A percentile compares a stretch with the other conserved stretches of the same genome.
phyloP scores from a whole-genome alignment of 1,284 basidiomycete species.

The Xerocomus cyaneibrunnescens region DNA sequence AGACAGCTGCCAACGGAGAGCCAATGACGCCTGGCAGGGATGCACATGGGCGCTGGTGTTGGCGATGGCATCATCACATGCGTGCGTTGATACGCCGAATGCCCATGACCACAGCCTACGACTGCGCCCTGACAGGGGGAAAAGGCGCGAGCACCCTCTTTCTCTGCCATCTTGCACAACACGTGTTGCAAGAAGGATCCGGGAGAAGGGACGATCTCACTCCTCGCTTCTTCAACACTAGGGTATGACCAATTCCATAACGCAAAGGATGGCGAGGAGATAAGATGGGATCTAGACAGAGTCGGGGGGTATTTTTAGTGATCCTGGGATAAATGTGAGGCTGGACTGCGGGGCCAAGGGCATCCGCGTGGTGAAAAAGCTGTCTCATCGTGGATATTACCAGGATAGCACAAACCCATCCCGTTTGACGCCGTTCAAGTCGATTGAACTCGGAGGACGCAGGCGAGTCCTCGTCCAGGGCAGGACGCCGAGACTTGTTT shows the following conservation, averaged over 20 bases:
- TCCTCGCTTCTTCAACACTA: slow-evolving; percentile 1
- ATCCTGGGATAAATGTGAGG: slow-evolving; percentile 1
- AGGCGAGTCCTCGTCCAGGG: background rate
- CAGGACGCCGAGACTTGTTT: slow-evolving; percentile 10
- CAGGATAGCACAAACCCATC: background rate
- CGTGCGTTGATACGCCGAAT: slow-evolving; percentile 7
- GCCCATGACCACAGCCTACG: slow-evolving; percentile 1
- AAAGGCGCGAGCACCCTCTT: slow-evolving; percentile 17
- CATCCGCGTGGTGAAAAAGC: slow-evolving; percentile 1
- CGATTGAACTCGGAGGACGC: background rate
- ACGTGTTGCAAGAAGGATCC: slow-evolving; percentile 22
- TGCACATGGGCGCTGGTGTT: background rate
- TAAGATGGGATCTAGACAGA: slow-evolving; percentile 29
- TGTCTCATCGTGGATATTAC: background rate
- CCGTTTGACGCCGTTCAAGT: background rate
- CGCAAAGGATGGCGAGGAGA: slow-evolving; percentile 14
- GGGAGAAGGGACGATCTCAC: slow-evolving; percentile 15
- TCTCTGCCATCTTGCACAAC: slow-evolving; percentile 18
- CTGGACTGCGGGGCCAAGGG: slow-evolving; percentile 22
- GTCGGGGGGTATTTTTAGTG: slow-evolving; percentile 7
- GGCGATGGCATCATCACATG: slow-evolving; percentile 7
- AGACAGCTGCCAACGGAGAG: background rate
- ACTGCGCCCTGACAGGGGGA: slow-evolving; percentile 10
- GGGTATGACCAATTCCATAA: slow-evolving; percentile 25
- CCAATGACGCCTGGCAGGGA: too few species aligned